Evolutionary conservation across 257 asterid genomes (phyloP).

Genomic region (Primulina eburnea): DNA sequence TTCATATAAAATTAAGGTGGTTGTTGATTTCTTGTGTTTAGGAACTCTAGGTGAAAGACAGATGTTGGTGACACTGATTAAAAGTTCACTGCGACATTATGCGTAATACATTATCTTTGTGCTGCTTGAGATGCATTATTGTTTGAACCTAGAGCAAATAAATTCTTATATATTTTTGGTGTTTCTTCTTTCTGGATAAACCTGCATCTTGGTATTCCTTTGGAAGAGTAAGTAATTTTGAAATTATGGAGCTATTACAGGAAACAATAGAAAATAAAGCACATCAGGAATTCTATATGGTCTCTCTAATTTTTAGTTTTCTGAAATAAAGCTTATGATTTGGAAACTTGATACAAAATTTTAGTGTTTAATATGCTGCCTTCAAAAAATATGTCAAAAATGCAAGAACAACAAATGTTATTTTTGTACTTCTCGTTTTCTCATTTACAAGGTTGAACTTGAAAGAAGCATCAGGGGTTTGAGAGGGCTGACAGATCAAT

Average conservation of each 20-base stretch:
- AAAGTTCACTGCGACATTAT: too few relatives aligned
- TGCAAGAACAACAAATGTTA: constrained; percentile 6
- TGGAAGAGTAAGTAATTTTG: neutral
- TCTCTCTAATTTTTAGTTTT: neutral
- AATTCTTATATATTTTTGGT: neutral
- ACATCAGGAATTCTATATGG: neutral
- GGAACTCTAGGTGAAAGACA: neutral
- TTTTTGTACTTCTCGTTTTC: neutral
- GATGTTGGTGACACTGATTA: neutral
- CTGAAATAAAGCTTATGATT: neutral
- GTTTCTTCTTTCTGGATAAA: neutral
- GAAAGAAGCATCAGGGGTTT: constrained; percentile 14
- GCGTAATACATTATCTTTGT: too few relatives aligned
- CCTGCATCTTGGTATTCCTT: neutral
- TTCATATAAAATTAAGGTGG: neutral
- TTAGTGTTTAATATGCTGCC: neutral
- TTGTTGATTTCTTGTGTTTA: neutral
- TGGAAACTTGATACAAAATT: neutral
- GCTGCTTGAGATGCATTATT: neutral
- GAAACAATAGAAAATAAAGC: neutral
- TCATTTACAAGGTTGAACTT: constrained; percentile 5
- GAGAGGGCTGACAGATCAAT: constrained; percentile 29
- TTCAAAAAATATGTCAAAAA: neutral
- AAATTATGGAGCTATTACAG: neutral
- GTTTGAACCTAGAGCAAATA: neutral